Base-by-base conservation (phyloP, 805 yeast genomes). In the Cyberlindnera subsufficiens region DNA sequence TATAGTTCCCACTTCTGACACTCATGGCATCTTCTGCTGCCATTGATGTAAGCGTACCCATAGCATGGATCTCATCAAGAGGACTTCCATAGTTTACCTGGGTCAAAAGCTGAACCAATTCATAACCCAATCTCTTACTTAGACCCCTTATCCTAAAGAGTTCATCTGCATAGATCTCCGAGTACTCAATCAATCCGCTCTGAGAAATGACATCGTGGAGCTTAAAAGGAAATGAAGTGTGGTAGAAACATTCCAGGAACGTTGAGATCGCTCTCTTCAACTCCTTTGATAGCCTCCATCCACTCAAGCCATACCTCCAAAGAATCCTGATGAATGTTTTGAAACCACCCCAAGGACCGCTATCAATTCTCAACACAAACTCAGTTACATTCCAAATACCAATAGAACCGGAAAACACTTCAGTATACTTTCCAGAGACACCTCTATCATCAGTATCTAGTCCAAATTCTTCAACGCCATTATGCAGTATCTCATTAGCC, bases 1-100 rank as follows among this genome's bases (percentile, higher is more conserved):
- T 58, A 52, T 60, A 67, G 47, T 73, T 74, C 6, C 79, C 79
- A 6, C 77, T 78, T 3, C 54, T 50, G 3, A 74, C 64, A 4
- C 57, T 49, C 10, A 48, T 42, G 2, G 67, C 66, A 11, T 59
- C 64, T 2, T 56, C 56, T 0, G 75, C 69, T 3, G 72, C 64
- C 20, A 70, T 29, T 11, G 69, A 56, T 14, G 73, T 72, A 22
- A 65, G 38, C 1, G 69, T 59, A 0, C 68, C 78, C 16, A 73
- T 45, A 0, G 66, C 69, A 42, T 72, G 75, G n/a, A 72, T 63
- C n/a, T 66, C 57, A 37, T 63, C 53, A 7, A 70, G 38, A 42
- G 69, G 58, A 19, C 66, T 69, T 2, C 69, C 67, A 52, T 72
- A 74, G 53, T 72, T 74, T 38, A 61, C 71, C 42, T 78, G 53